phyloP scores from a whole-genome alignment of 306 rosid species.

The Vicia sativa region DNA sequence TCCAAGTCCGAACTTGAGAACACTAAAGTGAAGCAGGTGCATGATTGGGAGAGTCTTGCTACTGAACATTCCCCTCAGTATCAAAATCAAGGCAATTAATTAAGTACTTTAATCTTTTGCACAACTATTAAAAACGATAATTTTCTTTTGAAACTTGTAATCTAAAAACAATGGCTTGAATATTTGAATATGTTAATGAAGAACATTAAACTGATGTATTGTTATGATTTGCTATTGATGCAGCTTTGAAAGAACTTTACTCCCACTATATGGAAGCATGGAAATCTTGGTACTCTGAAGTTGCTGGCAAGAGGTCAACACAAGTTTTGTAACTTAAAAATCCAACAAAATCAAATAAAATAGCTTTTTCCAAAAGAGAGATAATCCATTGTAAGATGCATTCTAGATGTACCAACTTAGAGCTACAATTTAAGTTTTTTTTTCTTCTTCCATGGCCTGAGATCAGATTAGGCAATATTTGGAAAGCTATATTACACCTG shows the following conservation, averaged over 20 bases:
- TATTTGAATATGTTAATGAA: not conserved
- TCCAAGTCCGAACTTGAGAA: conserved; percentile 50
- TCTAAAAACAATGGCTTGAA: not conserved
- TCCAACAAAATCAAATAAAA: conserved; percentile 18
- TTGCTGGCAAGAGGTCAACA: conserved; percentile 61
- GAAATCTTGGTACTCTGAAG: conserved; percentile 83
- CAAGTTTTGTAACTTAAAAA: conserved; percentile 49
- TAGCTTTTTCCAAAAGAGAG: conserved; percentile 6
- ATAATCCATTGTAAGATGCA: conserved; percentile 40
- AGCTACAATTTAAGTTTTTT: conserved; percentile 29
- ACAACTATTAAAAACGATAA: not conserved
- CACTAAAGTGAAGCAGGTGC: conserved; percentile 43
- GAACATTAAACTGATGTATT: conserved; percentile 8
- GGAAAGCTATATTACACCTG: conserved; percentile 16
- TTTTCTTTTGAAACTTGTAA: not conserved
- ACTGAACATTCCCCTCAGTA: conserved; percentile 70
- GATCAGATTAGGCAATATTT: conserved; percentile 35
- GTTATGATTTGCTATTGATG: conserved; percentile 28
- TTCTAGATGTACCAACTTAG: conserved; percentile 41
- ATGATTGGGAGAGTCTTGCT: conserved; percentile 68
- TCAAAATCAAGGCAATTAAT: conserved; percentile 68
- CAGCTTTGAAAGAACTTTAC: conserved; percentile 83
- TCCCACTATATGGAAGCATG: conserved; percentile 92
- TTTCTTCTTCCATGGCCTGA: conserved; percentile 2
- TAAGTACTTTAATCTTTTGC: conserved; percentile 28